These are phyloP conservation scores for Pythium angustatum DNA, from an alignment of 352 stramenopile genomes.

Conservation along the genomic window DNA sequence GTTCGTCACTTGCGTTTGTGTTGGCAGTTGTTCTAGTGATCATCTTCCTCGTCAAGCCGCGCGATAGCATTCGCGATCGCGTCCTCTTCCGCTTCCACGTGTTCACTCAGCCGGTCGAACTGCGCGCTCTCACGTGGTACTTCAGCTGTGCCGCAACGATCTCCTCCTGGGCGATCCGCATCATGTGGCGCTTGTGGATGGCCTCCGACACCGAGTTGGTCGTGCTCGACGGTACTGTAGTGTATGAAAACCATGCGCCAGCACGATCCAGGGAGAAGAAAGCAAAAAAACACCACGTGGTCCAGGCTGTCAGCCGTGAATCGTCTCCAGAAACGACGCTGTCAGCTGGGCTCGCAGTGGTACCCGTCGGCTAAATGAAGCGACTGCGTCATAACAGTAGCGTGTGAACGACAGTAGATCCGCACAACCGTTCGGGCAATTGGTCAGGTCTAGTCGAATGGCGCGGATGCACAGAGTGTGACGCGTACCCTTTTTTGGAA, in stretches of 20 bases:
- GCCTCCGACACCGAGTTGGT: not conserved
- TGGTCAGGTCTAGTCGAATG: too few relatives aligned
- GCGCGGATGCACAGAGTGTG: too few relatives aligned
- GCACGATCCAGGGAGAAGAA: not conserved
- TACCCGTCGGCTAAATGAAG: too few relatives aligned
- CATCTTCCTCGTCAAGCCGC: not conserved
- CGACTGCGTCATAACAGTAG: too few relatives aligned
- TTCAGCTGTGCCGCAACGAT: conserved; percentile 8
- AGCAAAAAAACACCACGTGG: not conserved
- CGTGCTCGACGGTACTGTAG: conserved; percentile 7
- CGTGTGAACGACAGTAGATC: too few relatives aligned
- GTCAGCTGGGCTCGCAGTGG: too few relatives aligned
- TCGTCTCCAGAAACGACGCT: too few relatives aligned
- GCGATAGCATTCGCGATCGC: not conserved
- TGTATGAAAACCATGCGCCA: not conserved
- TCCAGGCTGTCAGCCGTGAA: not conserved
- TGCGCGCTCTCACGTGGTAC: conserved; percentile 4
- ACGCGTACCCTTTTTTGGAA: too few relatives aligned
- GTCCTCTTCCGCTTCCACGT: not conserved
- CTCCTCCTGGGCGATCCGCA: conserved; percentile 1
- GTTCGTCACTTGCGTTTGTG: not conserved
- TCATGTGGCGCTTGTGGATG: conserved; percentile 11
- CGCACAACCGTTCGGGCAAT: too few relatives aligned
- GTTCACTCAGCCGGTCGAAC: not conserved
- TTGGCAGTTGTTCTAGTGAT: not conserved